Evolutionary conservation across 164 flowering plant genomes (phyloP), one percentile per base, ranked within the genome.

Genomic region (Liriodendron chinense): DNA sequence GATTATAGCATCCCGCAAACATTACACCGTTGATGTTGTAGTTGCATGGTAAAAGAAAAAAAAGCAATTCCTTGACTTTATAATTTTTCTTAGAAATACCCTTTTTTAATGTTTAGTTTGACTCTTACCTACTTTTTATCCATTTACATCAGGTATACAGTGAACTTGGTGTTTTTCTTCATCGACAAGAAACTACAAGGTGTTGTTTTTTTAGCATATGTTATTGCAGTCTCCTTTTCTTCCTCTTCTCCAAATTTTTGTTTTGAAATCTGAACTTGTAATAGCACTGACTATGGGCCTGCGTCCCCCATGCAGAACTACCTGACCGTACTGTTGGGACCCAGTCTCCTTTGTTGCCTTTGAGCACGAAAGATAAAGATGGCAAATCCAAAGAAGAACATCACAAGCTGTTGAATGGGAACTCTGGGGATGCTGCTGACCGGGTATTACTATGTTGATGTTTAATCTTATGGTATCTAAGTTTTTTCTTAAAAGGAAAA

Each of bases 1-100:
- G 84, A 94, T 96, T 77, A 67, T 96, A 66, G 98, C 99, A 69
- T 94, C 98, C 23, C 93, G 97, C 71, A 96, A 92, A 77, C 99
- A 94, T 81, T 96, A 94, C 84, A 80, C 86, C 7, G 89, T 88
- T 43, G 89, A 83, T 73, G 78, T 82, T 62, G 86, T 91, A 53
- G 90, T 89, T 70, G 92, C 92, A 74, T 89, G 92, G 92, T 67
- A 67, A 26, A 18, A 67, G 20, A 28, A 7, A 25, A 7, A 34
- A 8, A 2, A 12, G 9, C 47, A 7, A 34, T 34, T 18, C 47
- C 47, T 26, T 53, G 59, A 12, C 69, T 26, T 66, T 28, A 24
- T 22, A 65, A 61, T 16, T 61, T 22, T 61, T 61, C 16, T 64
- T 13, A 22, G 13, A n/a, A 24, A 22, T 22, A 26, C 13, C 26